Evolutionary conservation across 176 grass and related monocot species (phyloP).

Genomic region (Eremochloa ophiuroides): DNA sequence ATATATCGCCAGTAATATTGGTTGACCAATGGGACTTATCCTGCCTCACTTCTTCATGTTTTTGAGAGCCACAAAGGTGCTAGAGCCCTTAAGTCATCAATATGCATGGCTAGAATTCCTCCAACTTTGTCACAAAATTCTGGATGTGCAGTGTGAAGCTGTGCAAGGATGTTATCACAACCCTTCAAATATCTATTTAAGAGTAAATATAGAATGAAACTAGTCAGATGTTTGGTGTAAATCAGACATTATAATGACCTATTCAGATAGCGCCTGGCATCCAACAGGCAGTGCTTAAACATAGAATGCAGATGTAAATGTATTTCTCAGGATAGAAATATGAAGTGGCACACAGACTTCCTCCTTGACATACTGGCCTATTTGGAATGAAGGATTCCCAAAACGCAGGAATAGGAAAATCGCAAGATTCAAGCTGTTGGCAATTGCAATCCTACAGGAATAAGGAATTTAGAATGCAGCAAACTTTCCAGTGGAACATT

Average conservation of each 20-base stretch:
- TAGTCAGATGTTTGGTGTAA: not conserved
- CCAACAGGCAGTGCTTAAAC: not conserved
- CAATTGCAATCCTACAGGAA: not conserved
- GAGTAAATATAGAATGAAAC: constrained; percentile 13
- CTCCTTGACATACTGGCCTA: not conserved
- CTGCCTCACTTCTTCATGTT: constrained; percentile 89
- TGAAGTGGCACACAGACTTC: not conserved
- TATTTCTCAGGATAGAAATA: not conserved
- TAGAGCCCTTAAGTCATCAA: constrained; percentile 81
- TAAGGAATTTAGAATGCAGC: not conserved
- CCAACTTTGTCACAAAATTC: constrained; percentile 99
- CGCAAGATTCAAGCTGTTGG: not conserved
- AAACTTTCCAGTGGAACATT: not conserved
- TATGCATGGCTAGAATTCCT: constrained; percentile 81
- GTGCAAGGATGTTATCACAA: constrained; percentile 94
- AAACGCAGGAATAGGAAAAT: not conserved
- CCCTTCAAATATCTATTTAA: constrained; percentile 81
- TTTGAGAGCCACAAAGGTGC: constrained; percentile 97
- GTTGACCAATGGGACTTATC: constrained; percentile 92
- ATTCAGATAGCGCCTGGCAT: not conserved
- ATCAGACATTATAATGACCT: constrained; percentile 4
- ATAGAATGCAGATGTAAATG: not conserved
- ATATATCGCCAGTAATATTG: constrained; percentile 99
- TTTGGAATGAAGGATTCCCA: not conserved
- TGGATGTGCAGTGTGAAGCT: constrained; percentile 81